Percentiles rank a stretch among this genome's conserved stretches.
Evolutionary conservation across 106 monocot species (phyloP).

Genomic region (Dendrobium huoshanense): DNA sequence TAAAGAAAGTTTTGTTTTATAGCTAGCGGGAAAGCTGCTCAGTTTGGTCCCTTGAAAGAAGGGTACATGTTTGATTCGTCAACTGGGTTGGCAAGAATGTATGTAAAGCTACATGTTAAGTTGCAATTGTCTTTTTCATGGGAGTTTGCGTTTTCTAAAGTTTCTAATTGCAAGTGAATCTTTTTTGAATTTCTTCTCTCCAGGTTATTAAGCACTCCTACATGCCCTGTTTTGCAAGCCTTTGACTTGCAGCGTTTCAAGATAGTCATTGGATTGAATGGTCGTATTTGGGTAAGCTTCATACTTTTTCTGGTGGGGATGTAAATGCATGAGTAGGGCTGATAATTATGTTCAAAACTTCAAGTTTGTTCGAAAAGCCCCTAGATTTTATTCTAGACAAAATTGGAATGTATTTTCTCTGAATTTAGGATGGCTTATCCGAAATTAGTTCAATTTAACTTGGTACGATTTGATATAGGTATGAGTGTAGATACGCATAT

Average conservation of each 20-base stretch:
- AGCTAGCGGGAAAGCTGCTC: conserved; percentile 84
- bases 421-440: too few relatives aligned
- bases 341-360: too few relatives aligned
- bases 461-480: too few relatives aligned
- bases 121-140: too few relatives aligned
- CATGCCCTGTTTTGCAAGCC: conserved; percentile 76
- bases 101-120: conserved; percentile 17
- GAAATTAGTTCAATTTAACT: too few relatives aligned
- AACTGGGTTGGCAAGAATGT: conserved; percentile 75
- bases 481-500: too few relatives aligned
- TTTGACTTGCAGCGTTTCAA: conserved; percentile 79
- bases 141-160: too few relatives aligned
- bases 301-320: too few relatives aligned
- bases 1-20: neutral
- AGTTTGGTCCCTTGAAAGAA: conserved; percentile 73
- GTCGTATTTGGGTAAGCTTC: conserved; percentile 79
- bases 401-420: too few relatives aligned
- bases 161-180: neutral
- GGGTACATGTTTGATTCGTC: conserved; percentile 95
- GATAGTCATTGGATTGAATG: conserved; percentile 85
- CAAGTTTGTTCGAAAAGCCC: too few relatives aligned
- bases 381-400: too few relatives aligned
- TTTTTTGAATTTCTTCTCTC: neutral
- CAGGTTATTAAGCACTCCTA: conserved; percentile 71
- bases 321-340: too few relatives aligned